phyloP scores from a whole-genome alignment of 116 monocot genomes.

The Zostera marina region DNA sequence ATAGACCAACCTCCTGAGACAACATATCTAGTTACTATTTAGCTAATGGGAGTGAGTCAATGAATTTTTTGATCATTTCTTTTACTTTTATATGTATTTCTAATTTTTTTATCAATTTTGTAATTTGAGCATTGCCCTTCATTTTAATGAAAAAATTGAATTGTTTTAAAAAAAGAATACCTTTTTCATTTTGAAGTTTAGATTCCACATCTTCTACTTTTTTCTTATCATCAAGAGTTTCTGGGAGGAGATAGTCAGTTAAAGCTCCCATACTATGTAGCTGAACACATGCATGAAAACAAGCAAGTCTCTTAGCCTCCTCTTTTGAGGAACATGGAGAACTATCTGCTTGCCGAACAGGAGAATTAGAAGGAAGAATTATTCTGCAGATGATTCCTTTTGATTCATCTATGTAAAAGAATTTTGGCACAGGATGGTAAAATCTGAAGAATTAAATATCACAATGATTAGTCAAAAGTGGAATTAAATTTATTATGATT shows the following conservation, averaged over 20 bases:
- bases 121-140: too few species aligned
- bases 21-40: too few species aligned
- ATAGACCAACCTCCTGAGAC: too few species aligned
- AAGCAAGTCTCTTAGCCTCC: constrained; percentile 77
- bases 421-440: constrained; percentile 54
- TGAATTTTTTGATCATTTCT: too few species aligned
- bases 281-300: constrained; percentile 59
- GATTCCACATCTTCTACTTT: constrained; percentile 9
- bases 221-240: constrained; percentile 14
- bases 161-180: too few species aligned
- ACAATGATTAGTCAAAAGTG: neutral
- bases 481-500: neutral
- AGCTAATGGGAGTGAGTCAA: too few species aligned
- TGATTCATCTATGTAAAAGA: constrained; percentile 44
- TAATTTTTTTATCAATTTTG: too few species aligned
- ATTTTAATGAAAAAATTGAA: too few species aligned
- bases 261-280: constrained; percentile 65
- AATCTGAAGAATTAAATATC: constrained; percentile 24
- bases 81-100: too few species aligned
- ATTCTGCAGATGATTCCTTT: constrained; percentile 59
- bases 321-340: constrained; percentile 56
- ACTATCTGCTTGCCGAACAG: constrained; percentile 65
- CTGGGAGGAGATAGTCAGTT: constrained; percentile 75
- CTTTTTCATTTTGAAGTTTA: constrained; percentile 14
- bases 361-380: constrained; percentile 81